Evolutionary conservation across 495 filamentous ascomycete genomes (phyloP).

Genomic region (Neurospora discreta): DNA sequence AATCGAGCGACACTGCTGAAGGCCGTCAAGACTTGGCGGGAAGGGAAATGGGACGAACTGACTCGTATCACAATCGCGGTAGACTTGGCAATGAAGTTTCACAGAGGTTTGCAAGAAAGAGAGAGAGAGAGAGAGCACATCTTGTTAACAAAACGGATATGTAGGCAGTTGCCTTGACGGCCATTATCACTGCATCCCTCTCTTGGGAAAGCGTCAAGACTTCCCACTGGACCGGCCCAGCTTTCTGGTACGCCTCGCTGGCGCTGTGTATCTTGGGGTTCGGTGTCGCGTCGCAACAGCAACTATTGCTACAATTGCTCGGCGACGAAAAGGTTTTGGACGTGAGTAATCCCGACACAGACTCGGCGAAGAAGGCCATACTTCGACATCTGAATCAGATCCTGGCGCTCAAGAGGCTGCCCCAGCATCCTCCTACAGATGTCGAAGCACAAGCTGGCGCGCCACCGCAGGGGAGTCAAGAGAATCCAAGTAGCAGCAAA

Average conservation of each 20-base stretch:
- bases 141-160: neutral
- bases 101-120: too few relatives aligned
- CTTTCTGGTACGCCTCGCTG: conserved; percentile 1
- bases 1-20: neutral
- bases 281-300: neutral
- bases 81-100: neutral
- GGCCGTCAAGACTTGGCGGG: neutral
- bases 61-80: neutral
- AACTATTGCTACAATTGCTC: neutral
- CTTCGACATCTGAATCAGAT: neutral
- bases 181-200: conserved; percentile 1
- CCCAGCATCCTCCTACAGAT: neutral
- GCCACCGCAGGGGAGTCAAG: too few relatives aligned
- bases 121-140: too few relatives aligned
- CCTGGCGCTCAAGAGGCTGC: neutral
- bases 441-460: neutral
- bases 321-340: neutral
- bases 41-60: conserved; percentile 1
- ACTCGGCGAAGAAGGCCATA: neutral
- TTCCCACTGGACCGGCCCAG: conserved; percentile 2
- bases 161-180: neutral
- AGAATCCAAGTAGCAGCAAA: neutral
- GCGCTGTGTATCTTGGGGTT: neutral
- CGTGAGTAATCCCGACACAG: neutral
- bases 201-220: neutral